phyloP scores from a whole-genome alignment of 129 eudicot species.

The Silybum marianum region DNA sequence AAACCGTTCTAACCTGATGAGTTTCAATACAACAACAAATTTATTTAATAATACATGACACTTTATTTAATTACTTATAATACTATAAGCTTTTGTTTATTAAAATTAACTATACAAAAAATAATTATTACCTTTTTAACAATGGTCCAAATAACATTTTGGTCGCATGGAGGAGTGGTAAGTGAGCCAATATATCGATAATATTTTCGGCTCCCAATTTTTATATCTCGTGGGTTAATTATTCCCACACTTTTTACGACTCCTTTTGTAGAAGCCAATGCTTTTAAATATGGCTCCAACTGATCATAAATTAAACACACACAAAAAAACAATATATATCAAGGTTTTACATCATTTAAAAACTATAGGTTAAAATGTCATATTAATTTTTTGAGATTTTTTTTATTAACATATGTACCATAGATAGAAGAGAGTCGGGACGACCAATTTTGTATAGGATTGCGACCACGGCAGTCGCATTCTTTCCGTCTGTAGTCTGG shows the following conservation, averaged over 20 bases:
- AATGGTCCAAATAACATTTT: constrained; percentile 63
- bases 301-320: background rate
- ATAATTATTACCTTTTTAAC: constrained; percentile 43
- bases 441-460: constrained; percentile 60
- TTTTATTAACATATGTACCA: constrained; percentile 32
- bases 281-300: constrained; percentile 44
- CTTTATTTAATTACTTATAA: background rate
- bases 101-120: too few species aligned
- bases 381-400: background rate
- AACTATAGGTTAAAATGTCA: background rate
- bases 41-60: background rate
- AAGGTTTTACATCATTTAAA: background rate
- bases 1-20: constrained; percentile 54
- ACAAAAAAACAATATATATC: background rate
- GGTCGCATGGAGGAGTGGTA: constrained; percentile 64
- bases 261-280: constrained; percentile 32
- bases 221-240: constrained; percentile 46
- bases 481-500: constrained; percentile 33
- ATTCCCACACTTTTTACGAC: constrained; percentile 44
- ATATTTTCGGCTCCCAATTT: constrained; percentile 56
- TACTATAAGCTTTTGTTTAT: too few species aligned
- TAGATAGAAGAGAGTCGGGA: constrained; percentile 45
- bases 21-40: background rate
- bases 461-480: constrained; percentile 49
- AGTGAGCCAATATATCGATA: constrained; percentile 76